Percentiles rank a stretch among this genome's conserved stretches.
Evolutionary conservation across 2,329 filamentous ascomycete genomes (phyloP).

Genomic region (Knufia petricola): DNA sequence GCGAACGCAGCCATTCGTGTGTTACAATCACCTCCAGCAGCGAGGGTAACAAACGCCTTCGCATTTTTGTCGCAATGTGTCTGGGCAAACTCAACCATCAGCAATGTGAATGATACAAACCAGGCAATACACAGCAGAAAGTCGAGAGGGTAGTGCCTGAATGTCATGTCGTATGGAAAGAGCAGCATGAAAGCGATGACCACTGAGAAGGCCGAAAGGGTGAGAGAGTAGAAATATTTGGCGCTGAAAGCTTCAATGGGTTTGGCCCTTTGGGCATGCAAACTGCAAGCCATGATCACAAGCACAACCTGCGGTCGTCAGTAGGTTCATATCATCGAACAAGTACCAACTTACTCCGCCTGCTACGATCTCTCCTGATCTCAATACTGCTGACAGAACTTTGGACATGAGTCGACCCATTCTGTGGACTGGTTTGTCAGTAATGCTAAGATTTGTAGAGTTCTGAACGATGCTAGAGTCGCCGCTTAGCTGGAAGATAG

Average conservation of each 20-base stretch:
- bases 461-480: background rate
- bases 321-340: constrained; percentile 12
- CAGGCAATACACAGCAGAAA: constrained; percentile 58
- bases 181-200: constrained; percentile 61
- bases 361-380: constrained; percentile 56
- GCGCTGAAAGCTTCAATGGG: constrained; percentile 41
- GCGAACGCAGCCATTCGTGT: constrained; percentile 63
- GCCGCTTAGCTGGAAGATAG: too few species aligned
- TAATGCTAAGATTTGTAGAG: background rate
- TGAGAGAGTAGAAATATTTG: constrained; percentile 66
- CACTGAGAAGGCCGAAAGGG: constrained; percentile 60
- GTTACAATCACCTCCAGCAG: constrained; percentile 46
- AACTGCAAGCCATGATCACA: constrained; percentile 58
- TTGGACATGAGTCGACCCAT: constrained; percentile 34
- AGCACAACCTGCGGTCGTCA: constrained; percentile 43
- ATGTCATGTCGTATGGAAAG: constrained; percentile 57
- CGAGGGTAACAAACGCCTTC: constrained; percentile 53
- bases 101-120: constrained; percentile 60
- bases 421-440: background rate
- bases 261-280: constrained; percentile 36
- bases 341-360: constrained; percentile 45
- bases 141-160: constrained; percentile 63
- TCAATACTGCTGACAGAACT: constrained; percentile 48
- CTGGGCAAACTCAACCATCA: constrained; percentile 42
- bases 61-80: constrained; percentile 25